phyloP scores from a whole-genome alignment of 345 rosid genomes.

The Capsella bursapastoris region DNA sequence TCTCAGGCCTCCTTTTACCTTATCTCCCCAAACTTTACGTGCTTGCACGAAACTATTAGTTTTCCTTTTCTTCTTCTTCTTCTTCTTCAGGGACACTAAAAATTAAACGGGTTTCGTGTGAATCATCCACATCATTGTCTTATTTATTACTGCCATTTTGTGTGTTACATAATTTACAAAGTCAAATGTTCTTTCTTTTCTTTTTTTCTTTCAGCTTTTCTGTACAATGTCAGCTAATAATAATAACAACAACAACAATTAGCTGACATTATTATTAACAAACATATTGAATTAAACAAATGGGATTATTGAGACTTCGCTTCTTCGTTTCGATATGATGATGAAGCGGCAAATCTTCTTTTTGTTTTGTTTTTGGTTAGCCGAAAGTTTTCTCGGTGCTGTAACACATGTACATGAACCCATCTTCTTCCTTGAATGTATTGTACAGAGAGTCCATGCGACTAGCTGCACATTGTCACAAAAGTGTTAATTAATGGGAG shows the following conservation, averaged over 20 bases:
- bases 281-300: conserved; percentile 41
- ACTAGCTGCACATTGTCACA: conserved; percentile 52
- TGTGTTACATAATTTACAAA: conserved; percentile 33
- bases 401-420: conserved; percentile 78
- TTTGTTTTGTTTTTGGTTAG: conserved; percentile 9
- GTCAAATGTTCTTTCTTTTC: conserved; percentile 20
- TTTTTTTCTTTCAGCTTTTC: conserved; percentile 17
- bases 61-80: background rate
- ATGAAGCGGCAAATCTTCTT: background rate
- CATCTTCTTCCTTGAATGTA: conserved; percentile 74
- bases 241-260: conserved; percentile 25
- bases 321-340: background rate
- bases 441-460: conserved; percentile 63
- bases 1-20: conserved; percentile 31
- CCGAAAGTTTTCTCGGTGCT: conserved; percentile 85
- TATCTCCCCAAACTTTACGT: conserved; percentile 37
- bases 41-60: conserved; percentile 31
- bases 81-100: too few species aligned
- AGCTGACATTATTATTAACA: conserved; percentile 41
- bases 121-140: conserved; percentile 28
- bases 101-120: conserved; percentile 28
- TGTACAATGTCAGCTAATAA: conserved; percentile 44
- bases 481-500: background rate
- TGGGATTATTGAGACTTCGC: conserved; percentile 25
- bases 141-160: conserved; percentile 27